These are phyloP conservation scores for Pyrrhoderma noxium DNA, from an alignment of 1,284 basidiomycete species.

Conservation along the genomic window DNA sequence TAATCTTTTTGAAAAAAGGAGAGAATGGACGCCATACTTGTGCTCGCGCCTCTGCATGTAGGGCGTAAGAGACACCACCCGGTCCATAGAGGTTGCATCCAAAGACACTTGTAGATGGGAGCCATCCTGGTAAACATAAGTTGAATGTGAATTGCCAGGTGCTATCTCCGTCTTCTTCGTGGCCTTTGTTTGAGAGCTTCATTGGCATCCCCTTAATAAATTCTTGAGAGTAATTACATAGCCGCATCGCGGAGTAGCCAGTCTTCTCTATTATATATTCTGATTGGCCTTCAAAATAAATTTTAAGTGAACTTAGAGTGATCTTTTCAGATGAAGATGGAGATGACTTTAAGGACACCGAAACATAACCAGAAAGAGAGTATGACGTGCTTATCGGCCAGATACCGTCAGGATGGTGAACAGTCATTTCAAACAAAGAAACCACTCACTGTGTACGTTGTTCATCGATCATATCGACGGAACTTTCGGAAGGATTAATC, in stretches of 20 bases:
- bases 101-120: constrained; percentile 50
- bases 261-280: constrained; percentile 51
- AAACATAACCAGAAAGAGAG: constrained; percentile 68
- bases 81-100: constrained; percentile 34
- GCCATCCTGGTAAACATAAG: constrained; percentile 69
- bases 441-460: too few species aligned
- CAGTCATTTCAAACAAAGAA: too few species aligned
- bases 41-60: constrained; percentile 66
- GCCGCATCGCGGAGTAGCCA: constrained; percentile 55
- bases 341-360: constrained; percentile 46
- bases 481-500: constrained; percentile 47
- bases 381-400: constrained; percentile 56
- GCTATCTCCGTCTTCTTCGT: constrained; percentile 36
- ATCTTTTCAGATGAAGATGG: constrained; percentile 40
- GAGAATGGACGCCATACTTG: too few species aligned
- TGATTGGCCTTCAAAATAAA: constrained; percentile 73
- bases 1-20: too few species aligned
- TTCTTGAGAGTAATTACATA: constrained; percentile 60
- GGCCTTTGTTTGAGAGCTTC: constrained; percentile 49
- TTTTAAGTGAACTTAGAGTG: constrained; percentile 54
- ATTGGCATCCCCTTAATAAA: constrained; percentile 45
- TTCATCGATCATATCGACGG: constrained; percentile 60
- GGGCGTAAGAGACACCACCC: constrained; percentile 54
- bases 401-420: not conserved
- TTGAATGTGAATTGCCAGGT: constrained; percentile 68